Percentiles rank a stretch among this genome's conserved stretches.
Evolutionary conservation across 2,329 filamentous ascomycete genomes (phyloP).

Genomic region (Microsporum audouinii): DNA sequence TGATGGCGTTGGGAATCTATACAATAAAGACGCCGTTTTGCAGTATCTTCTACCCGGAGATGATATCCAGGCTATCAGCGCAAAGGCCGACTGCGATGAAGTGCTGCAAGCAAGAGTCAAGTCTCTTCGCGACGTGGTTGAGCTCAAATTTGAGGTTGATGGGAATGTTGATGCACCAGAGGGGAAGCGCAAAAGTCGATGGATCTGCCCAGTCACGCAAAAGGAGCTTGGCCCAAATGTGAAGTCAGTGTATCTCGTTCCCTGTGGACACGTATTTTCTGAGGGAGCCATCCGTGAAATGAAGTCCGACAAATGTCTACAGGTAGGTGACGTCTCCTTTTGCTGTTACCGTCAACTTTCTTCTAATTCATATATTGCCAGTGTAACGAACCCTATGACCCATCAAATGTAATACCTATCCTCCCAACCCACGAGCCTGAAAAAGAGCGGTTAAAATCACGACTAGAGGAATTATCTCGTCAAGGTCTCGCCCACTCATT

Average conservation of each 20-base stretch:
- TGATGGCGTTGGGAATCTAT: slow-evolving; percentile 71
- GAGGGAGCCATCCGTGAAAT: slow-evolving; percentile 76
- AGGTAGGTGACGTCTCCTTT: slow-evolving; percentile 29
- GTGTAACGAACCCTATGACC: slow-evolving; percentile 63
- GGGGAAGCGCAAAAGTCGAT: slow-evolving; percentile 41
- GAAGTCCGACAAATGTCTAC: slow-evolving; percentile 49
- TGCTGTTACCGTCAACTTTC: neutral
- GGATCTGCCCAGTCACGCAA: slow-evolving; percentile 76
- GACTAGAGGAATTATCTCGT: slow-evolving; percentile 57
- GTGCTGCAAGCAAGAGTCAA: slow-evolving; percentile 55
- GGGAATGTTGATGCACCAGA: slow-evolving; percentile 34
- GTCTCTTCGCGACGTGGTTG: slow-evolving; percentile 73
- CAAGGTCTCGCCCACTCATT: slow-evolving; percentile 71
- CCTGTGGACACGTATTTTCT: slow-evolving; percentile 89
- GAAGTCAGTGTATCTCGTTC: slow-evolving; percentile 79
- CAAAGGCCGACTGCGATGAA: slow-evolving; percentile 50
- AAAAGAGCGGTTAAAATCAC: slow-evolving; percentile 51
- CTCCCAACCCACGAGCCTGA: slow-evolving; percentile 62
- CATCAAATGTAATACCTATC: slow-evolving; percentile 71
- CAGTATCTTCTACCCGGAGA: slow-evolving; percentile 50
- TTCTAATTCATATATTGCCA: slow-evolving; percentile 25
- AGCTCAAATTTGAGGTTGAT: slow-evolving; percentile 59
- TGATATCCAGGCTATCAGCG: slow-evolving; percentile 42
- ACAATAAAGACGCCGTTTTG: slow-evolving; percentile 88
- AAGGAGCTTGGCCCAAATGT: slow-evolving; percentile 71